A percentile compares a stretch with the other conserved stretches of the same genome.
phyloP scores from a whole-genome alignment of 1,139 yeast species.

The Protomyces macrosporus region DNA sequence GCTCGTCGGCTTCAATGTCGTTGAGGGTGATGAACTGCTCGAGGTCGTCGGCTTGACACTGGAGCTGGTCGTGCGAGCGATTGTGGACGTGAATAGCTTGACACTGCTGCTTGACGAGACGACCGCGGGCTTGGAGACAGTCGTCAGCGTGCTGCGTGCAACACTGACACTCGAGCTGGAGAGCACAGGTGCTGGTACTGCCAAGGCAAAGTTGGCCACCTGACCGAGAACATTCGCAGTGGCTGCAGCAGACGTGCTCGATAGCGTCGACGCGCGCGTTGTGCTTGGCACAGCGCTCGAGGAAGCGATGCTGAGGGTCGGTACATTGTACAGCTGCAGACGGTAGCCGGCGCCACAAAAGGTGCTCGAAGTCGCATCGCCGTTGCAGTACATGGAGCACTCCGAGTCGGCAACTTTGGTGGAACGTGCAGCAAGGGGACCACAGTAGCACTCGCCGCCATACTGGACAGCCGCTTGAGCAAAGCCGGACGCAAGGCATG shows the following conservation, averaged over 20 bases:
- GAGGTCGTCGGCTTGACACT: background rate
- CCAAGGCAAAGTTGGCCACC: too few relatives aligned
- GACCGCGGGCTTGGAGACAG: background rate
- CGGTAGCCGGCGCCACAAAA: conserved; percentile 17
- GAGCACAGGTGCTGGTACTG: too few relatives aligned
- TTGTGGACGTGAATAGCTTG: background rate
- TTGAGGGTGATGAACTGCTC: background rate
- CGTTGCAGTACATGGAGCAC: conserved; percentile 8
- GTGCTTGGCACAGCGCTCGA: background rate
- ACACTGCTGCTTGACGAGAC: background rate
- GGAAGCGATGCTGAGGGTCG: background rate
- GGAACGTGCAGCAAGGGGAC: conserved; percentile 18
- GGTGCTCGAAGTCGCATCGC: background rate
- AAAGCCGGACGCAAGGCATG: conserved; percentile 7
- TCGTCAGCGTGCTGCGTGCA: too few relatives aligned
- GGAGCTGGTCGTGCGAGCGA: background rate
- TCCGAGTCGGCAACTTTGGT: conserved; percentile 6
- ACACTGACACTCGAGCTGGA: too few relatives aligned
- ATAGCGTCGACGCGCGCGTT: background rate
- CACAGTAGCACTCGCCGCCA: conserved; percentile 18
- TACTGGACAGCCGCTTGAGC: conserved; percentile 11
- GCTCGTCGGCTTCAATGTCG: background rate
- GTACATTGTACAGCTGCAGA: conserved; percentile 14
- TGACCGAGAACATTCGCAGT: too few relatives aligned
- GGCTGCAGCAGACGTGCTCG: too few relatives aligned